A percentile compares a stretch with the other conserved stretches of the same genome.
phyloP scores from a whole-genome alignment of 495 filamentous ascomycete genomes.

The Xylaria telfairii region DNA sequence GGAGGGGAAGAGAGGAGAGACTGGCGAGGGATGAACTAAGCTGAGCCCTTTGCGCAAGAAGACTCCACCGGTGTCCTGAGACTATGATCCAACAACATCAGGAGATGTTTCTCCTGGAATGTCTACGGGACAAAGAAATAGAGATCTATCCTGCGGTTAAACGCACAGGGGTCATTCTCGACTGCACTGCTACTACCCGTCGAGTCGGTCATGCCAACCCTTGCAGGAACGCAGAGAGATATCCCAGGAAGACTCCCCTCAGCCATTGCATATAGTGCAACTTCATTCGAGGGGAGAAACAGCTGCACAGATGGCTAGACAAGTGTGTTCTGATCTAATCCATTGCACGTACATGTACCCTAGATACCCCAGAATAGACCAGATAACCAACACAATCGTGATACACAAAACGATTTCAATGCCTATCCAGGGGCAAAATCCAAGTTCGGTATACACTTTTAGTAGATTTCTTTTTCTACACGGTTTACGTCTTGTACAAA shows the following conservation, averaged over 20 bases:
- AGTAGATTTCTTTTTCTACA: constrained; percentile 1
- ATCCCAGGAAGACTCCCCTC: background rate
- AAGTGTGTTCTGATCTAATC: background rate
- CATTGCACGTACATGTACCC: background rate
- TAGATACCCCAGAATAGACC: constrained; percentile 12
- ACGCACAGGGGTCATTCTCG: background rate
- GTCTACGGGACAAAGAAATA: background rate
- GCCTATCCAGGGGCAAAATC: background rate
- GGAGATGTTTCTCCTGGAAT: background rate
- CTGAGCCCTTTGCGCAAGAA: background rate
- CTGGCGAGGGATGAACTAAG: background rate
- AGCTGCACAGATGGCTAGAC: background rate
- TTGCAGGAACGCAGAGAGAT: background rate
- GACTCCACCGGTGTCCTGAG: background rate
- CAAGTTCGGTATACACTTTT: background rate
- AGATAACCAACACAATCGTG: background rate
- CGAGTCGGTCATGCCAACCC: background rate
- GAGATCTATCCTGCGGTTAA: background rate
- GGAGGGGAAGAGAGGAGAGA: background rate
- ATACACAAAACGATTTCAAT: background rate
- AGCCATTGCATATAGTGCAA: background rate
- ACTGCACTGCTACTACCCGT: background rate
- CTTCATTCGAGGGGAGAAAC: background rate
- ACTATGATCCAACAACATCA: background rate
- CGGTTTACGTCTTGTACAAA: constrained; percentile 20